Evolutionary conservation across 2,329 filamentous ascomycete genomes (phyloP).

Genomic region (Seiridium cupressi): DNA sequence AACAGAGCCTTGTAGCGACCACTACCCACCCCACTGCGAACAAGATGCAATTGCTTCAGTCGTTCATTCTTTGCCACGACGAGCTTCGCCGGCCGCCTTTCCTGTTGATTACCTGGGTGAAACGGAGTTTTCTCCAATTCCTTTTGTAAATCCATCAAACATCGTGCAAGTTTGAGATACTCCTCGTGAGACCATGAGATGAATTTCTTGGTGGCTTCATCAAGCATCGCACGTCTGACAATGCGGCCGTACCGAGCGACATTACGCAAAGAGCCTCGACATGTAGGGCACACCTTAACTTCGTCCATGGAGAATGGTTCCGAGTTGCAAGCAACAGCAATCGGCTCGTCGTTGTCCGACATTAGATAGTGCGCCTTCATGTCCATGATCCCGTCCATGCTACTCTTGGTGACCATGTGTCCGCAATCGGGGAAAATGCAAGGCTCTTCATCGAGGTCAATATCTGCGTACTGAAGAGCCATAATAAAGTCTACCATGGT

Average conservation of each 20-base stretch:
- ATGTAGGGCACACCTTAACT: conserved; percentile 56
- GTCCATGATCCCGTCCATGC: conserved; percentile 60
- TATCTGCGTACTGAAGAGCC: conserved; percentile 51
- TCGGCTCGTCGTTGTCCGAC: conserved; percentile 31
- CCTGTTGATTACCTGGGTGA: background rate
- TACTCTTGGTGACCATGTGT: conserved; percentile 59
- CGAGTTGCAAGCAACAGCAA: conserved; percentile 31
- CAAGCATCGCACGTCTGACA: conserved; percentile 56
- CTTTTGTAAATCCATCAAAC: background rate
- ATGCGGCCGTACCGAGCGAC: conserved; percentile 62
- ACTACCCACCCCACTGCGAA: conserved; percentile 15
- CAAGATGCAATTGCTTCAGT: conserved; percentile 11
- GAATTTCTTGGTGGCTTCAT: conserved; percentile 65
- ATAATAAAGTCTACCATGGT: conserved; percentile 56
- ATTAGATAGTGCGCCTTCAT: conserved; percentile 49
- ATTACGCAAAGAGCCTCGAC: conserved; percentile 56
- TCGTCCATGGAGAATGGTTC: conserved; percentile 48
- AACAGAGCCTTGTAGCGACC: conserved; percentile 22
- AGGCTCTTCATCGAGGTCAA: conserved; percentile 58
- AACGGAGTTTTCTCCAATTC: background rate
- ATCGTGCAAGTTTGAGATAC: conserved; percentile 36
- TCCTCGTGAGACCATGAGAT: conserved; percentile 48
- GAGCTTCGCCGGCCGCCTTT: conserved; percentile 2
- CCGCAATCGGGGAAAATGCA: conserved; percentile 63
- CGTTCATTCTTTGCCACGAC: conserved; percentile 6